A percentile compares a stretch with the other conserved stretches of the same genome.
phyloP scores from a whole-genome alignment of 108 stramenopile genomes.

The Pseudonitzschia pungens region DNA sequence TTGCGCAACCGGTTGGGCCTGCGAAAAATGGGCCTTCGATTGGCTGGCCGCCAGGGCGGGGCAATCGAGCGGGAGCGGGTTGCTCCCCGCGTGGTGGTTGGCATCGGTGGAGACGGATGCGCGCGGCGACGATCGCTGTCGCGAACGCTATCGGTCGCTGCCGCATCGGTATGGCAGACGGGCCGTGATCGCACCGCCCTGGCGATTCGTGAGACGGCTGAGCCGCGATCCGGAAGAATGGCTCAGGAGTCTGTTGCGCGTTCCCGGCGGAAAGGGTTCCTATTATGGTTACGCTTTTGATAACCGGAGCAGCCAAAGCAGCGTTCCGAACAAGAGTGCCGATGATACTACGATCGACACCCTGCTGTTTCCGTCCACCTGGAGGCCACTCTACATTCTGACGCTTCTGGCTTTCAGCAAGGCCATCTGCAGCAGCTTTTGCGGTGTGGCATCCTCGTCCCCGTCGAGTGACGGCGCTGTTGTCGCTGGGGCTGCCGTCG shows the following conservation, averaged over 20 bases:
- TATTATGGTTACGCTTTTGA: background rate
- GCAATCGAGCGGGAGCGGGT: background rate
- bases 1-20: slow-evolving; percentile 1
- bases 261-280: slow-evolving; percentile 3
- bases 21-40: slow-evolving; percentile 12
- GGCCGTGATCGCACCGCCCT: slow-evolving; percentile 41
- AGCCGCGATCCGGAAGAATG: slow-evolving; percentile 52
- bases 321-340: background rate
- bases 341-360: slow-evolving; percentile 37
- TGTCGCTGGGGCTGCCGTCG: background rate
- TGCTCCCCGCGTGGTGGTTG: background rate
- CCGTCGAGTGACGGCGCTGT: background rate
- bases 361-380: slow-evolving; percentile 69
- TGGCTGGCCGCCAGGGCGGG: background rate
- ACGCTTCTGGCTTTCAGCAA: slow-evolving; percentile 30
- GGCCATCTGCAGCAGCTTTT: slow-evolving; percentile 17
- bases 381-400: slow-evolving; percentile 50
- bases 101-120: background rate
- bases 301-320: background rate
- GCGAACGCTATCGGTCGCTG: background rate
- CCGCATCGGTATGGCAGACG: background rate
- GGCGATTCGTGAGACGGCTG: slow-evolving; percentile 48
- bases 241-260: slow-evolving; percentile 27
- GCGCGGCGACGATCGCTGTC: background rate
- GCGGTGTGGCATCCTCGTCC: background rate